Conservation (phyloP, 2,329 filamentous ascomycete genomes). For the Fusarium annulatum region DNA sequence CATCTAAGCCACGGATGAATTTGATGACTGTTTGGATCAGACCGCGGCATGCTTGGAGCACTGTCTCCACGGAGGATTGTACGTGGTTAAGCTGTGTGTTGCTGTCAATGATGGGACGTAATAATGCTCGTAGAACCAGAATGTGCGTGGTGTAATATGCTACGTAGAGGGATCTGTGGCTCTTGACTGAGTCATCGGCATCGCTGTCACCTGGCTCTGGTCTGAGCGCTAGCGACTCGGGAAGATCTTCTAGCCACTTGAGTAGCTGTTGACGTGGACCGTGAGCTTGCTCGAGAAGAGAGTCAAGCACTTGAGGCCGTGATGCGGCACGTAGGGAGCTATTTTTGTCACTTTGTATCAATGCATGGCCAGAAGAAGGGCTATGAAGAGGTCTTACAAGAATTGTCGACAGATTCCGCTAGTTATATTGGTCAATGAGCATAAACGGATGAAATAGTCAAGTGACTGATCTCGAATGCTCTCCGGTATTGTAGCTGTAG, state of each 20-base stretch:
- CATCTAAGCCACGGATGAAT: background rate
- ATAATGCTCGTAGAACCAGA: background rate
- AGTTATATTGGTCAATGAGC: background rate
- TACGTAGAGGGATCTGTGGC: slow-evolving; percentile 3
- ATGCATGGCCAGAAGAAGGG: rapidly evolving
- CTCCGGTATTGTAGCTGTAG: background rate
- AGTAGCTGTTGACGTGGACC: background rate
- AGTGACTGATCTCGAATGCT: background rate
- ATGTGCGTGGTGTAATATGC: slow-evolving; percentile 1
- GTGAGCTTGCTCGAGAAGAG: background rate
- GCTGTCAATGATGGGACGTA: background rate
- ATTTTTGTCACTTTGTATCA: background rate
- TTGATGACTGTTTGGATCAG: slow-evolving; percentile 3
- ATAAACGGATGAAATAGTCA: background rate
- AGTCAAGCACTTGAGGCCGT: background rate
- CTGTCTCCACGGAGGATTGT: background rate
- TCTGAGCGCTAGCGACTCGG: rapidly evolving
- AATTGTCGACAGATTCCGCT: background rate
- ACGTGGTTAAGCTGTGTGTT: background rate
- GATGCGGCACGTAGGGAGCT: background rate
- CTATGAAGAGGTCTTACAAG: background rate
- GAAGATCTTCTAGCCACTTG: background rate
- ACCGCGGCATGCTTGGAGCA: background rate
- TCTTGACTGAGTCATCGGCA: background rate
- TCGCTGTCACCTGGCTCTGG: background rate